Conservation (phyloP, 805 yeast genomes). For the Yamadazyma nakazawae region DNA sequence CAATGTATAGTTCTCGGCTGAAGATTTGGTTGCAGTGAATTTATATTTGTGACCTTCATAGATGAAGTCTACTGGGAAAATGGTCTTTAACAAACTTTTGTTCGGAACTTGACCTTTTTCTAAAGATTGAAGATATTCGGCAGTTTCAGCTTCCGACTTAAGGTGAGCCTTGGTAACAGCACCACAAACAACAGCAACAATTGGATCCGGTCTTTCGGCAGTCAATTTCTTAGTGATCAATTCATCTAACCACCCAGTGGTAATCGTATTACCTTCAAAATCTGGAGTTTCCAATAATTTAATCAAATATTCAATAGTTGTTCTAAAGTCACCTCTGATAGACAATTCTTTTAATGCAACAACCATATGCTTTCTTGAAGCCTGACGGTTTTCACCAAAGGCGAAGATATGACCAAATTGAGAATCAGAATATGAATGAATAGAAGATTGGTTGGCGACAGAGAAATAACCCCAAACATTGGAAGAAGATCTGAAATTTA, state of each 20-base stretch:
- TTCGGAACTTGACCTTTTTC: constrained; percentile 96
- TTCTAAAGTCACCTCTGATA: constrained; percentile 97
- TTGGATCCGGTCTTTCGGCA: constrained; percentile 93
- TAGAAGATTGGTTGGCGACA: constrained; percentile 93
- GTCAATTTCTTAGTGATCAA: constrained; percentile 89
- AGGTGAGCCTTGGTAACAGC: constrained; percentile 95
- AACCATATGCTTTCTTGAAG: constrained; percentile 97
- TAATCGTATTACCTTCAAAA: constrained; percentile 92
- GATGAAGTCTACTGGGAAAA: constrained; percentile 91
- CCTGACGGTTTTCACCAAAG: constrained; percentile 97
- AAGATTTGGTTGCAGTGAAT: constrained; percentile 93
- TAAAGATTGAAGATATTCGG: constrained; percentile 69
- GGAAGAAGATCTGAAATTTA: constrained; percentile 94
- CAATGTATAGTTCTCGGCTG: constrained; percentile 77
- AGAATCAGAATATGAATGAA: constrained; percentile 96
- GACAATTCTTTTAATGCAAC: constrained; percentile 95
- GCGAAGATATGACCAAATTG: constrained; percentile 99
- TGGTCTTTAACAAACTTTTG: constrained; percentile 74
- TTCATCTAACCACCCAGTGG: constrained; percentile 99
- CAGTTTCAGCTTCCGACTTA: constrained; percentile 65
- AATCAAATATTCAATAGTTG: constrained; percentile 95
- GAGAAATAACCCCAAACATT: constrained; percentile 99
- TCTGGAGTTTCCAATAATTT: constrained; percentile 94
- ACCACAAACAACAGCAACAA: constrained; percentile 91
- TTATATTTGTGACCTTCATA: constrained; percentile 91